Conservation (phyloP, 1,139 yeast species). For the Taphrina betulina region DNA sequence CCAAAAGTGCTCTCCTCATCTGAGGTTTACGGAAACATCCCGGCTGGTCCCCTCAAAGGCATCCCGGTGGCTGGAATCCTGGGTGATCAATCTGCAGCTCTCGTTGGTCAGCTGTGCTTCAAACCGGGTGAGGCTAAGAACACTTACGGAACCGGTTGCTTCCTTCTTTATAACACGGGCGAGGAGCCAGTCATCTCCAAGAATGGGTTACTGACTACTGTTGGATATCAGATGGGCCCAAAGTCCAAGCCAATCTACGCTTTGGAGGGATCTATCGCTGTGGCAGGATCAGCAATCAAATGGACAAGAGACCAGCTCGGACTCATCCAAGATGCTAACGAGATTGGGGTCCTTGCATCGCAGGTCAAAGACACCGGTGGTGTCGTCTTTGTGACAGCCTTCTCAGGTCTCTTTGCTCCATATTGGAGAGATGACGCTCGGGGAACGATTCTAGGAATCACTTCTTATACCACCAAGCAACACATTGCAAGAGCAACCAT, state of each 20-base stretch:
- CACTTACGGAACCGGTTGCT: slow-evolving; percentile 98
- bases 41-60: slow-evolving; percentile 47
- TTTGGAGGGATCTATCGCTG: slow-evolving; percentile 88
- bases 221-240: slow-evolving; percentile 84
- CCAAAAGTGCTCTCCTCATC: slow-evolving; percentile 83
- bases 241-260: slow-evolving; percentile 73
- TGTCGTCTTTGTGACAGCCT: slow-evolving; percentile 92
- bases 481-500: slow-evolving; percentile 93
- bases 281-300: slow-evolving; percentile 91
- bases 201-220: slow-evolving; percentile 83
- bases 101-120: slow-evolving; percentile 89
- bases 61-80: slow-evolving; percentile 85
- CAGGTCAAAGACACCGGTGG: slow-evolving; percentile 83
- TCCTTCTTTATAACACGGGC: slow-evolving; percentile 86
- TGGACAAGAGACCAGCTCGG: slow-evolving; percentile 92
- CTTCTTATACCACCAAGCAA: slow-evolving; percentile 80
- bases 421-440: slow-evolving; percentile 94
- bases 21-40: slow-evolving; percentile 66
- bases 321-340: slow-evolving; percentile 75
- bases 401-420: slow-evolving; percentile 91
- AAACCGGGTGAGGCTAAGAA: slow-evolving; percentile 84
- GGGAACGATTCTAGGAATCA: slow-evolving; percentile 89
- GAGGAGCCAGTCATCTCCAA: slow-evolving; percentile 55
- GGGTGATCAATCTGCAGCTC: slow-evolving; percentile 92
- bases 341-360: slow-evolving; percentile 85